Evolutionary conservation across 2,329 filamentous ascomycete species (phyloP).

Genomic region (Claviceps sp.): DNA sequence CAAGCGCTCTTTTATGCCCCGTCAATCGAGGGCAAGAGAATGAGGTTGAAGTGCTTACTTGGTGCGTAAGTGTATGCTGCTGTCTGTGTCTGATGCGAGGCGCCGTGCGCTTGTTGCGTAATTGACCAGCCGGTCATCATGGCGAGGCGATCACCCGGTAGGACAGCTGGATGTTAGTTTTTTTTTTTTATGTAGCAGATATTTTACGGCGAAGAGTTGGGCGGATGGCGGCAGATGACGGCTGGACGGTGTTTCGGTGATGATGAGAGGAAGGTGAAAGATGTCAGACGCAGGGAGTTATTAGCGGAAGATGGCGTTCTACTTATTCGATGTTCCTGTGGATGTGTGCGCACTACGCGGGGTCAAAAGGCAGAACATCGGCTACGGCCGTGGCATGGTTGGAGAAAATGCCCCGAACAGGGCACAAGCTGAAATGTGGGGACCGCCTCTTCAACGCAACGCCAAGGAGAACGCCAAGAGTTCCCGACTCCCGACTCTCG

Average conservation of each 20-base stretch:
- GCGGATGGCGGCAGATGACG: background rate
- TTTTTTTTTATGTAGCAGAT: background rate
- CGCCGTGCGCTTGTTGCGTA: conserved; percentile 26
- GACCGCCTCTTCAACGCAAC: background rate
- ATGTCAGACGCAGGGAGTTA: too few relatives aligned
- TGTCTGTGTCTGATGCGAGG: conserved; percentile 22
- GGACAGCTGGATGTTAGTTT: conserved; percentile 6
- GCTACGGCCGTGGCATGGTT: background rate
- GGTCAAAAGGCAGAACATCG: background rate
- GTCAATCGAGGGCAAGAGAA: background rate
- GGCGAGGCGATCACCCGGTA: conserved; percentile 3
- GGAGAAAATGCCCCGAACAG: too few relatives aligned
- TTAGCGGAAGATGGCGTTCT: background rate
- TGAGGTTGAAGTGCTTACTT: conserved; percentile 17
- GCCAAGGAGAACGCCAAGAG: too few relatives aligned
- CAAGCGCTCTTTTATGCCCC: background rate
- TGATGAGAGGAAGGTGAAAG: background rate
- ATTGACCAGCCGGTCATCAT: conserved; percentile 26
- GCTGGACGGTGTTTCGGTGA: background rate
- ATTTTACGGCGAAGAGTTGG: background rate
- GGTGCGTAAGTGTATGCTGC: conserved; percentile 25
- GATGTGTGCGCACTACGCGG: background rate
- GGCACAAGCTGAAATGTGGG: background rate
- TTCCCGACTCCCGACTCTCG: too few relatives aligned
- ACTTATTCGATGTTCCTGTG: background rate